These are phyloP conservation scores for Fusarium lateritium DNA, from an alignment of 2,329 filamentous ascomycete species.

Conservation along the genomic window DNA sequence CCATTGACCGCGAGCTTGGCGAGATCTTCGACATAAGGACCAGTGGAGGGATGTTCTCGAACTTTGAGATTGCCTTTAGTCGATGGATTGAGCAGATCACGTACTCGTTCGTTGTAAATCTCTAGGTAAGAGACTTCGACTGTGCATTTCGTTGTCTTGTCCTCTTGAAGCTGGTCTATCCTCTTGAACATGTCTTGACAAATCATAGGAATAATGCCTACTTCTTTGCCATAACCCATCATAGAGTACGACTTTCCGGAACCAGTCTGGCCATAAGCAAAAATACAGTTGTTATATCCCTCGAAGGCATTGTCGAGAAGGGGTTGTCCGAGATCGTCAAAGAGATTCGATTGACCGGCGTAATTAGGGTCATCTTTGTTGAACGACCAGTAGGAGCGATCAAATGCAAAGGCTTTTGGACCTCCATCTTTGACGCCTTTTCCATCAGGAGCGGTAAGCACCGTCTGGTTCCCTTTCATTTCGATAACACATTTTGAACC, in stretches of 20 bases:
- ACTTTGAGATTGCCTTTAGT: slow-evolving; percentile 98
- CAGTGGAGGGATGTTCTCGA: slow-evolving; percentile 96
- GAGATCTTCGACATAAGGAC: slow-evolving; percentile 97
- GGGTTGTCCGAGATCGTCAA: slow-evolving; percentile 88
- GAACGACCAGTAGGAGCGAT: slow-evolving; percentile 99
- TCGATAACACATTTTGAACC: slow-evolving; percentile 96
- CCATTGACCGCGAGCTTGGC: slow-evolving; percentile 94
- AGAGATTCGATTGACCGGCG: slow-evolving; percentile 90
- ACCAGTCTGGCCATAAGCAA: slow-evolving; percentile 97
- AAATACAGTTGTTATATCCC: slow-evolving; percentile 99
- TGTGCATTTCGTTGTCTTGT: slow-evolving; percentile 86
- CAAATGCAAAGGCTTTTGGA: slow-evolving; percentile 92
- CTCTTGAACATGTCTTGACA: slow-evolving; percentile 98
- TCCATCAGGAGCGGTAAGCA: slow-evolving; percentile 80
- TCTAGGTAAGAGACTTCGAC: slow-evolving; percentile 99
- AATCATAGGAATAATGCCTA: slow-evolving; percentile 96
- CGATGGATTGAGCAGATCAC: slow-evolving; percentile 93
- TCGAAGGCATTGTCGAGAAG: slow-evolving; percentile 98
- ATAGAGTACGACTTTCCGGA: slow-evolving; percentile 99
- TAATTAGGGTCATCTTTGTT: slow-evolving; percentile 85
- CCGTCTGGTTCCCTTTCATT: slow-evolving; percentile 94
- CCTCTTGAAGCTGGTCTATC: slow-evolving; percentile 78
- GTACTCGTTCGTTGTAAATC: slow-evolving; percentile 98
- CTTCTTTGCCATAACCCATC: slow-evolving; percentile 98
- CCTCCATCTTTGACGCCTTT: slow-evolving; percentile 81